Evolutionary conservation across 2,329 filamentous ascomycete genomes (phyloP), one percentile per base, ranked within the genome.

Genomic region (Trematosphaeria pertusa): DNA sequence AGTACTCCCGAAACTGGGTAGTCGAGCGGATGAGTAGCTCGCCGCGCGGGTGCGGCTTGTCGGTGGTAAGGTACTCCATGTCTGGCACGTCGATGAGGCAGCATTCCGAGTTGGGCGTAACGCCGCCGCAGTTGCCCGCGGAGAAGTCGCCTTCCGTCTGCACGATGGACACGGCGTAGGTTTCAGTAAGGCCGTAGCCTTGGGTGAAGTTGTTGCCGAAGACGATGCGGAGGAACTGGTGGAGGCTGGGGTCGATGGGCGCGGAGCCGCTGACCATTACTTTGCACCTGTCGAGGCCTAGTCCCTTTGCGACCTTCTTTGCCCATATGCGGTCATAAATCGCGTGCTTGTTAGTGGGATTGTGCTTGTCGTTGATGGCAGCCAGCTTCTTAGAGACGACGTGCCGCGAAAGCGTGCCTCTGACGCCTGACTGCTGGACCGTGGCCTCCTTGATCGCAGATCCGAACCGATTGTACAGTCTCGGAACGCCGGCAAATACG

Each of bases 131-230:
- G 74, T 91, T 96, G 51, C 91, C 91, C 4, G 86, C 77, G 7
- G 81, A 82, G 67, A 89, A 85, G 71, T 99, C 94, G 36, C 81
- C 81, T 2, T 77, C 71, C 9, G 83, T 64, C 75, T 97, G 94
- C 26, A 84, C 82, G 10, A 87, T 80, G 17, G 83, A 85, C 21
- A 87, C 82, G 33, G 92, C 91, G 65, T 96, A 97, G 1, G 91
- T 89, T 75, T 99, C 94, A 1, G 94, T 99, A 71, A 99, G 79
- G 37, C 94, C 94, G 71, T 93, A 99, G 21, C 93, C 94, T 74
- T 97, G 93, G 22, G 83, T 73, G 64, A 97, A 88, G 64, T 85
- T 80, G 73, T 87, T 89, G 49, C 83, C 87, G 54, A 96, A 89
- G 21, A 89, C 88, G 30, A 92, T 85, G 34, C 91, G 88, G 37